A percentile compares a stretch with the other conserved stretches of the same genome.
Evolutionary conservation across 2,329 filamentous ascomycete species (phyloP).

Genomic region (Mycogone perniciosa): DNA sequence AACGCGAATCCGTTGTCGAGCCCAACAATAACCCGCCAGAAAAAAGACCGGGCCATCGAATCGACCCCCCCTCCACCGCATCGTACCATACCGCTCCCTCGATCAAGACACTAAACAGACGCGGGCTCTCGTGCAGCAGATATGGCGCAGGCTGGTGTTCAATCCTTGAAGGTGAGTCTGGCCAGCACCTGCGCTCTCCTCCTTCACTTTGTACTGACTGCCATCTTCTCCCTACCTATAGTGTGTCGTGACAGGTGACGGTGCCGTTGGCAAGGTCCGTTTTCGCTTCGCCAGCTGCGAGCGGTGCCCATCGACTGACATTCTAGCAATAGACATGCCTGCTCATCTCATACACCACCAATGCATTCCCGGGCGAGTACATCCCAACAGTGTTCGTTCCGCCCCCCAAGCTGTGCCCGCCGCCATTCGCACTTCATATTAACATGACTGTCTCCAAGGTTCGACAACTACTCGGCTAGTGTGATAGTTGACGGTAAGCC

Average conservation of each 20-base stretch:
- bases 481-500: slow-evolving; percentile 99
- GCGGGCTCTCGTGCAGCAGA: slow-evolving; percentile 23
- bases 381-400: slow-evolving; percentile 89
- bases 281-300: slow-evolving; percentile 7
- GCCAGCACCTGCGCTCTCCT: slow-evolving; percentile 4
- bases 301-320: slow-evolving; percentile 5
- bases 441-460: slow-evolving; percentile 47
- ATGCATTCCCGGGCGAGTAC: slow-evolving; percentile 99
- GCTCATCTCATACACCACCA: slow-evolving; percentile 98
- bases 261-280: slow-evolving; percentile 92
- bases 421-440: slow-evolving; percentile 9
- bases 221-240: slow-evolving; percentile 37
- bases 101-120: neutral
- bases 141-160: slow-evolving; percentile 76
- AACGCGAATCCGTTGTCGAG: too few species aligned
- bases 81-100: slow-evolving; percentile 2
- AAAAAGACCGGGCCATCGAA: neutral
- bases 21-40: too few species aligned
- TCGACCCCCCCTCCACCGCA: slow-evolving; percentile 7
- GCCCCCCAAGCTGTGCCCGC: slow-evolving; percentile 8
- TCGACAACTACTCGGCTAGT: slow-evolving; percentile 98
- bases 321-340: slow-evolving; percentile 73
- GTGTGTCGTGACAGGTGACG: slow-evolving; percentile 98
- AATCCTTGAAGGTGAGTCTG: slow-evolving; percentile 73
- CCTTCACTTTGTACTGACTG: slow-evolving; percentile 17